Evolutionary conservation across 2,329 filamentous ascomycete genomes (phyloP).

Genomic region (Orbilia brochopaga): DNA sequence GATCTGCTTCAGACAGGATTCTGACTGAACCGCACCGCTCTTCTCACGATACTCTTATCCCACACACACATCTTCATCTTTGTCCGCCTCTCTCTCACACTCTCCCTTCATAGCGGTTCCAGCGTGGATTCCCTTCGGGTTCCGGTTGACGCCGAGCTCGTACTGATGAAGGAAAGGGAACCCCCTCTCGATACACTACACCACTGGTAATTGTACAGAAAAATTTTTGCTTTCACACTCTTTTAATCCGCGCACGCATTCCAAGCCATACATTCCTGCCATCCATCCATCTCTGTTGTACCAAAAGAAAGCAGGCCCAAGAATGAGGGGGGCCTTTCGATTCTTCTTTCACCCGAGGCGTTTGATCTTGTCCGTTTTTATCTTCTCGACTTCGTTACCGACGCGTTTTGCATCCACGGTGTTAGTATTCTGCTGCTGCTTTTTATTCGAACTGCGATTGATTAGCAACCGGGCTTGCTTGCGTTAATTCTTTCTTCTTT

Average conservation of each 20-base stretch:
- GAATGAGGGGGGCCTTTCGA: background rate
- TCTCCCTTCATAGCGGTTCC: slow-evolving; percentile 23
- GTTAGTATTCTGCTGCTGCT: slow-evolving; percentile 14
- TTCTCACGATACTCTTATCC: slow-evolving; percentile 27
- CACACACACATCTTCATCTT: slow-evolving; percentile 16
- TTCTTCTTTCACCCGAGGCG: background rate
- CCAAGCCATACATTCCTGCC: slow-evolving; percentile 9
- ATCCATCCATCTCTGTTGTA: background rate
- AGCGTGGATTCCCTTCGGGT: slow-evolving; percentile 13
- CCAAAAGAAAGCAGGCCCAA: background rate
- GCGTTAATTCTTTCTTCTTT: background rate
- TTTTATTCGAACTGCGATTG: background rate
- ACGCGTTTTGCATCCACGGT: slow-evolving; percentile 28
- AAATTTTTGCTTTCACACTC: slow-evolving; percentile 42
- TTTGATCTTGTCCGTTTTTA: background rate
- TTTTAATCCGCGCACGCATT: slow-evolving; percentile 37
- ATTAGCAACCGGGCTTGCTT: background rate
- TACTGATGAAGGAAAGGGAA: slow-evolving; percentile 19
- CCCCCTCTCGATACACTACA: slow-evolving; percentile 6
- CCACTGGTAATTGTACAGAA: slow-evolving; percentile 36
- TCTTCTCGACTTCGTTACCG: background rate
- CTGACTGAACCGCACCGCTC: slow-evolving; percentile 40
- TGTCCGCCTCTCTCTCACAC: slow-evolving; percentile 7
- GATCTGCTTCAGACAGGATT: slow-evolving; percentile 31
- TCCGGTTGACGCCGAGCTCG: slow-evolving; percentile 42